Evolutionary conservation across 2,329 filamentous ascomycete species (phyloP).

Genomic region (Parastagonospora nodorum): DNA sequence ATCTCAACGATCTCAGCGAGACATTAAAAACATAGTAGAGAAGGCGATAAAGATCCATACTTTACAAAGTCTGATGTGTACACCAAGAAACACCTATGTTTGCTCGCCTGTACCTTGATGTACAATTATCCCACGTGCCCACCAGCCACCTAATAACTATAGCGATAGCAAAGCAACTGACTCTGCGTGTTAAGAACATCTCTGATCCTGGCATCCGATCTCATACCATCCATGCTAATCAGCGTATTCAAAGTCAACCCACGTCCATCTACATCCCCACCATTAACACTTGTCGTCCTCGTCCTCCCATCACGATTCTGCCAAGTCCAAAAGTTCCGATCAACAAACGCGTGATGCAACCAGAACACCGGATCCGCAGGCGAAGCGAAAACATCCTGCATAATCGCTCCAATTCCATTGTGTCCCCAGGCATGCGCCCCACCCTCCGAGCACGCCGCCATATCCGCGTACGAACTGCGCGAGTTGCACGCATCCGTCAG

Average conservation of each 20-base stretch:
- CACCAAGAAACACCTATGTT: too few species aligned
- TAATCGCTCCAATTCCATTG: conserved; percentile 43
- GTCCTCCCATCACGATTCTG: conserved; percentile 41
- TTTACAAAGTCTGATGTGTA: too few species aligned
- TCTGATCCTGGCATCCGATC: conserved; percentile 30
- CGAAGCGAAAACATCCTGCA: conserved; percentile 40
- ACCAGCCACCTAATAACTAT: conserved; percentile 32
- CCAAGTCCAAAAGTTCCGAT: conserved; percentile 58
- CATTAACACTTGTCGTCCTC: conserved; percentile 43
- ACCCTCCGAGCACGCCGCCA: conserved; percentile 35
- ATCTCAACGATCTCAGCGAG: too few species aligned
- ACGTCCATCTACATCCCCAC: conserved; percentile 41
- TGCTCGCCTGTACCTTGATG: too few species aligned
- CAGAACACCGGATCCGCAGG: conserved; percentile 51
- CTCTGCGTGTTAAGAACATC: conserved; percentile 37
- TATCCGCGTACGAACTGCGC: conserved; percentile 29
- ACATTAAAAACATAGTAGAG: too few species aligned
- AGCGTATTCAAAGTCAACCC: conserved; percentile 28
- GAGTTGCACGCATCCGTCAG: conserved; percentile 36
- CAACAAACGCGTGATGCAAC: conserved; percentile 57
- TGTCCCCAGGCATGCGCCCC: conserved; percentile 43
- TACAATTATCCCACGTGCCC: too few species aligned
- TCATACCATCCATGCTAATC: conserved; percentile 31
- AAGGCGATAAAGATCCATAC: too few species aligned
- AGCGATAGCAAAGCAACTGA: conserved; percentile 38